Evolutionary conservation across 441 rosid species (phyloP).

Genomic region (Erysimum cheiri): DNA sequence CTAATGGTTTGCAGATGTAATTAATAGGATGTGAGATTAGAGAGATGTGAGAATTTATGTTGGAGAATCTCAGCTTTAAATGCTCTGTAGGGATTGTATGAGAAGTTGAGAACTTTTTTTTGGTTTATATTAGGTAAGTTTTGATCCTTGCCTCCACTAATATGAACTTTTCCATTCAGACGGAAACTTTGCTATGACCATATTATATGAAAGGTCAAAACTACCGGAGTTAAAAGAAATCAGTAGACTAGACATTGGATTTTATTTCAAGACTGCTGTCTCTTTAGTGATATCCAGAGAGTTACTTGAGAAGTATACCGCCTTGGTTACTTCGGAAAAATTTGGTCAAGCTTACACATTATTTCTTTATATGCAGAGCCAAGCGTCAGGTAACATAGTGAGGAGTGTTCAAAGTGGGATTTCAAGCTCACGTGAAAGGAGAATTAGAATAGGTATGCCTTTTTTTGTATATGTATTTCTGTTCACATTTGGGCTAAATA

Average conservation of each 20-base stretch:
- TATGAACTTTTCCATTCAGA: neutral
- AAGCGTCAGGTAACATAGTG: conserved; percentile 60
- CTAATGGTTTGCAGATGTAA: neutral
- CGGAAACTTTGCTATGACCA: neutral
- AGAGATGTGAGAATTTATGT: neutral
- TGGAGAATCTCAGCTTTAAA: neutral
- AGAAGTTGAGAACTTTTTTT: conserved; percentile 8
- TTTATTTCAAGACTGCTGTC: neutral
- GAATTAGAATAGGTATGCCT: conserved; percentile 58
- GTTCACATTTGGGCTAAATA: conserved; percentile 13
- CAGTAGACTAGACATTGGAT: neutral
- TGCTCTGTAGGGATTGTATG: neutral
- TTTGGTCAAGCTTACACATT: conserved; percentile 7
- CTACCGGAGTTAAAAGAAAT: neutral
- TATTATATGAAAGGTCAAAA: neutral
- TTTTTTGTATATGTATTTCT: conserved; percentile 19
- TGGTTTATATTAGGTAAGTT: neutral
- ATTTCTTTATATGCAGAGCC: conserved; percentile 56
- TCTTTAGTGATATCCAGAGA: neutral
- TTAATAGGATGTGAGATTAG: neutral
- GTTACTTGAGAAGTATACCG: neutral
- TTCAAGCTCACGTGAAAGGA: conserved; percentile 67
- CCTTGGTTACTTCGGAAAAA: neutral
- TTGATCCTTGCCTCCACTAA: neutral
- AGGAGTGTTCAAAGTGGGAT: conserved; percentile 57